Evolutionary conservation across 31 red algal species (phyloP).

Genomic region (Odonthalia washingtoniensis): DNA sequence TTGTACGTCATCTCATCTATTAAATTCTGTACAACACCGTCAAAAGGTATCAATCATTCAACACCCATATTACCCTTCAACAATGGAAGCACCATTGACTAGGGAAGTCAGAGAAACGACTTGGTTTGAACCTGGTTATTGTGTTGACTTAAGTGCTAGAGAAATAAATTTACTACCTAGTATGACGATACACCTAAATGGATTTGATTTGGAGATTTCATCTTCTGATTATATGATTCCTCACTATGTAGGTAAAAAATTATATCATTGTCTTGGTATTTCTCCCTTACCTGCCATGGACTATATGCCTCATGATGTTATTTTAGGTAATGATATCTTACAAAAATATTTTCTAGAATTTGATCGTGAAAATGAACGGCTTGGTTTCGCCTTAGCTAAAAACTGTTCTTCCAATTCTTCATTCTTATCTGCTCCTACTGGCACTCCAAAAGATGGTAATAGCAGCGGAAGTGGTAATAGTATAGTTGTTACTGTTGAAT

Average conservation of each 20-base stretch:
- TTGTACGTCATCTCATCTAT: constrained; percentile 31
- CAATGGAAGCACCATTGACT: not conserved
- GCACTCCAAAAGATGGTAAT: too few species aligned
- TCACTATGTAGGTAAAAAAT: constrained; percentile 29
- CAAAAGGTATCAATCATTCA: too few species aligned
- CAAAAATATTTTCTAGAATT: constrained; percentile 83
- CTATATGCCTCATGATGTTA: constrained; percentile 68
- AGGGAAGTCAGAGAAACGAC: constrained; percentile 40
- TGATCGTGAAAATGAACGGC: constrained; percentile 78
- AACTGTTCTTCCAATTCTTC: too few species aligned
- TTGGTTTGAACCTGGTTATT: constrained; percentile 86
- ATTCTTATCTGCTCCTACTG: too few species aligned
- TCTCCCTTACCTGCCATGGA: constrained; percentile 66
- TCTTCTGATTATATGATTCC: constrained; percentile 82
- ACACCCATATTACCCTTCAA: not conserved
- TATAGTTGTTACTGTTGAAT: too few species aligned
- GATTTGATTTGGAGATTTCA: constrained; percentile 49
- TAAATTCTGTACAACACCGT: too few species aligned
- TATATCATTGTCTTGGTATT: constrained; percentile 86
- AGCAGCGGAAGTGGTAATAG: too few species aligned
- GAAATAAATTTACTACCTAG: constrained; percentile 69
- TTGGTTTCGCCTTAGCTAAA: constrained; percentile 78
- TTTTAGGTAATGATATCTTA: constrained; percentile 79
- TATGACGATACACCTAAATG: constrained; percentile 69
- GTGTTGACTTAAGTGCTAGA: constrained; percentile 55